These are phyloP conservation scores for Tremella fuciformis DNA, from an alignment of 768 basidiomycete genomes.

Conservation along the genomic window DNA sequence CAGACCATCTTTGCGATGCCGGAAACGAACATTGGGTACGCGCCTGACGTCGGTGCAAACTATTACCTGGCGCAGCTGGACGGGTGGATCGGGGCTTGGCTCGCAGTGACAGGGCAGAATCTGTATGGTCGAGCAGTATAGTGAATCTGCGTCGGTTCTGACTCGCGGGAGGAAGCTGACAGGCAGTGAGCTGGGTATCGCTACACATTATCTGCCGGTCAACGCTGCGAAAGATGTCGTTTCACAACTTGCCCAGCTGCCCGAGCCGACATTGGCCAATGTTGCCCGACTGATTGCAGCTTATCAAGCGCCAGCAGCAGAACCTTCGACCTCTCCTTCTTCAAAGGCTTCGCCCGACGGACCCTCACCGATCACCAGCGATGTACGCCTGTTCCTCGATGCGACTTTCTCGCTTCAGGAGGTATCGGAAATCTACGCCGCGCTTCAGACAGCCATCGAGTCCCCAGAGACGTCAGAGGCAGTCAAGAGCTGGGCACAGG, in stretches of 20 bases:
- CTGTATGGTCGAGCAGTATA: slow-evolving; percentile 78
- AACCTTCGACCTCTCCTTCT: slow-evolving; percentile 50
- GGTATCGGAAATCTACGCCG: slow-evolving; percentile 68
- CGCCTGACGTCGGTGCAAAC: slow-evolving; percentile 88
- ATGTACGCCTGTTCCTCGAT: slow-evolving; percentile 74
- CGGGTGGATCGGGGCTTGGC: slow-evolving; percentile 89
- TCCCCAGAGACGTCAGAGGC: slow-evolving; percentile 47
- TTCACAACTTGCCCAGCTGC: slow-evolving; percentile 61
- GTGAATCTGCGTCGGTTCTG: slow-evolving; percentile 58
- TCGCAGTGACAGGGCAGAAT: slow-evolving; percentile 74
- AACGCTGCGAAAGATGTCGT: slow-evolving; percentile 69
- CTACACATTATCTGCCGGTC: slow-evolving; percentile 87
- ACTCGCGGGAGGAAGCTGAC: neutral
- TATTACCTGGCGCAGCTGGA: slow-evolving; percentile 86
- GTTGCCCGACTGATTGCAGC: slow-evolving; percentile 63
- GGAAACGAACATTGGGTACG: slow-evolving; percentile 62
- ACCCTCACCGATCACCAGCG: slow-evolving; percentile 55
- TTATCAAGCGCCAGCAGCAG: slow-evolving; percentile 54
- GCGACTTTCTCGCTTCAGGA: slow-evolving; percentile 66
- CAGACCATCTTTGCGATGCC: slow-evolving; percentile 93
- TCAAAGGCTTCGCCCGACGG: slow-evolving; percentile 37
- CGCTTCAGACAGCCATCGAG: slow-evolving; percentile 54
- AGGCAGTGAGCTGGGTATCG: slow-evolving; percentile 79
- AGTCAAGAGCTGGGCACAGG: slow-evolving; percentile 69
- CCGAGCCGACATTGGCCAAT: neutral